Conservation (phyloP, 192 early-diverging fungal genomes). For the Gryganskiella cystojenkinii region DNA sequence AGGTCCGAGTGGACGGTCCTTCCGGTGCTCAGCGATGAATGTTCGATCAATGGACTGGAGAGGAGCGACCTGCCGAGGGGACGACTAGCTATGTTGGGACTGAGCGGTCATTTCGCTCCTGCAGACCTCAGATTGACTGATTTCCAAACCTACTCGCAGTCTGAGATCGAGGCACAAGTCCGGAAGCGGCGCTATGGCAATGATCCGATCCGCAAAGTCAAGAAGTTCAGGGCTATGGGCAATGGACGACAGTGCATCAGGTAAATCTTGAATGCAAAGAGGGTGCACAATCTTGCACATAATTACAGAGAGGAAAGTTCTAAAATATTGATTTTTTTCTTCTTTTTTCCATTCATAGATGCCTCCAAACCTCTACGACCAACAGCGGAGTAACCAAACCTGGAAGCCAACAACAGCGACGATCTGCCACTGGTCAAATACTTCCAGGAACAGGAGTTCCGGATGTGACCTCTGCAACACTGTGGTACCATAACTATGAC, state of each 20-base stretch:
- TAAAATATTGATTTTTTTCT: not conserved
- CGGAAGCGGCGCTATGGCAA: constrained; percentile 44
- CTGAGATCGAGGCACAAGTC: constrained; percentile 44
- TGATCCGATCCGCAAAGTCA: constrained; percentile 49
- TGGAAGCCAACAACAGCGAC: not conserved
- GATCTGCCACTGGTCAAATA: constrained; percentile 13
- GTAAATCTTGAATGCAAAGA: constrained; percentile 4
- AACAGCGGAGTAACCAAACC: not conserved
- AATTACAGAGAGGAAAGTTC: not conserved
- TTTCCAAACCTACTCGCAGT: not conserved
- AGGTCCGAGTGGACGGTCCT: constrained; percentile 39
- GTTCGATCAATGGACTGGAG: not conserved
- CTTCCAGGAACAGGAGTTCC: constrained; percentile 10
- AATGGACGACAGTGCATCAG: constrained; percentile 38
- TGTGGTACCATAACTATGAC: constrained; percentile 52
- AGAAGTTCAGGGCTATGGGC: constrained; percentile 44
- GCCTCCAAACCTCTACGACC: constrained; percentile 37
- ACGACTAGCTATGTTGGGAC: constrained; percentile 15
- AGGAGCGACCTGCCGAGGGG: not conserved
- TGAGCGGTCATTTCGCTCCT: constrained; percentile 15
- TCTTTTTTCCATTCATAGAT: constrained; percentile 16
- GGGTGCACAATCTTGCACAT: too few species aligned
- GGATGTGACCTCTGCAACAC: constrained; percentile 33
- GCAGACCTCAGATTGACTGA: constrained; percentile 13
- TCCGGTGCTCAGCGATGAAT: constrained; percentile 29